Conservation (phyloP, 257 asterid species). For the Cynanchum wilfordii region DNA sequence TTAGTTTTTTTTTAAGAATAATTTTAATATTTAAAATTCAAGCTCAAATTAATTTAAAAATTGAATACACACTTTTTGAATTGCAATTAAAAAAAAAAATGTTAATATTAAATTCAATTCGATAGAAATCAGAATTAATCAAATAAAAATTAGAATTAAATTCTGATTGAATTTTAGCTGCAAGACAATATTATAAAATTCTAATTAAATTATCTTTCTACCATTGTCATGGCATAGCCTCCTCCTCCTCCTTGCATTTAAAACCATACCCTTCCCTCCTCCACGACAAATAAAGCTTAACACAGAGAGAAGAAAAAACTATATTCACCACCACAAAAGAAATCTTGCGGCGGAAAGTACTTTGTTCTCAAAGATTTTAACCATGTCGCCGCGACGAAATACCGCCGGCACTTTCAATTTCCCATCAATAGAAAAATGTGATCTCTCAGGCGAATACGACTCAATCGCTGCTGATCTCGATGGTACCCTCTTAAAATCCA, state of each 20-base stretch:
- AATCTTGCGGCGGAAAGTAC: background rate
- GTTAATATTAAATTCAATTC: too few relatives aligned
- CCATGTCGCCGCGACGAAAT: conserved; percentile 30
- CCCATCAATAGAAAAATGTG: conserved; percentile 75
- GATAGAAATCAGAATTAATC: too few relatives aligned
- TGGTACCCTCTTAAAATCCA: conserved; percentile 78
- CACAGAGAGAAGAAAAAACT: conserved; percentile 9
- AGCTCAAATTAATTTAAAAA: too few relatives aligned
- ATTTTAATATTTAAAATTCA: too few relatives aligned
- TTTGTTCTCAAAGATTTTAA: background rate
- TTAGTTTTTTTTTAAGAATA: too few relatives aligned
- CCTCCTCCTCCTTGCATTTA: conserved; percentile 34
- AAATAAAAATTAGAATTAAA: too few relatives aligned
- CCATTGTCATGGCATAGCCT: background rate
- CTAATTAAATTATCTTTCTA: background rate
- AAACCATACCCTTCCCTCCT: conserved; percentile 49
- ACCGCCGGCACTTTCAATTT: conserved; percentile 29
- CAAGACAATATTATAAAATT: too few relatives aligned
- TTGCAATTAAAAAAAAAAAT: too few relatives aligned
- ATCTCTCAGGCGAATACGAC: conserved; percentile 33
- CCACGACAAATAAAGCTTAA: conserved; percentile 10
- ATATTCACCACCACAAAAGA: conserved; percentile 15
- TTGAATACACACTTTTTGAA: too few relatives aligned
- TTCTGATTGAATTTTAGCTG: too few relatives aligned
- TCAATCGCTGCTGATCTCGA: conserved; percentile 96